Evolutionary conservation across 169 alveolate species (phyloP).

Genomic region (Plasmodium gaboni): DNA sequence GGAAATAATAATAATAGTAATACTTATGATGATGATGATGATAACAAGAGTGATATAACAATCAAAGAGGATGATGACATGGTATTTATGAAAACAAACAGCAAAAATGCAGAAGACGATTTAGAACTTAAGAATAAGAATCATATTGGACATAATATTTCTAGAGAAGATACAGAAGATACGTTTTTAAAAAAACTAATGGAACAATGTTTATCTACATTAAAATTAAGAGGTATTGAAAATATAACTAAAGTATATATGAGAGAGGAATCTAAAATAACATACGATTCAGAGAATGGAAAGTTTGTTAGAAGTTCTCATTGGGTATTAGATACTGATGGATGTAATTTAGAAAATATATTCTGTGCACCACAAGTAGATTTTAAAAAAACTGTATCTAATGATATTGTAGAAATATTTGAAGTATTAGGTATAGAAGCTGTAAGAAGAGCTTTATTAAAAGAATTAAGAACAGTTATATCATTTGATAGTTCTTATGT

Average conservation of each 20-base stretch:
- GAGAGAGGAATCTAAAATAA: slow-evolving; percentile 94
- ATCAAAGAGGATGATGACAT: slow-evolving; percentile 6
- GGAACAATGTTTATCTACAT: slow-evolving; percentile 89
- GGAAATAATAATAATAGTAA: slow-evolving; percentile 26
- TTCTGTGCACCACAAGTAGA: slow-evolving; percentile 94
- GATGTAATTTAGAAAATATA: slow-evolving; percentile 96
- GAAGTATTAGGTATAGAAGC: slow-evolving; percentile 99
- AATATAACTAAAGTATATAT: slow-evolving; percentile 96
- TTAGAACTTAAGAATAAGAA: background rate
- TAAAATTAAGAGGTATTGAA: slow-evolving; percentile 88
- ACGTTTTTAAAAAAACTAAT: slow-evolving; percentile 90
- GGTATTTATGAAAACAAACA: background rate
- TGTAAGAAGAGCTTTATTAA: slow-evolving; percentile 96
- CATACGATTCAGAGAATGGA: slow-evolving; percentile 92
- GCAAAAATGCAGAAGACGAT: slow-evolving; percentile 12
- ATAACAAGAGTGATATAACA: background rate
- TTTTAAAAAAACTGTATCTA: slow-evolving; percentile 94
- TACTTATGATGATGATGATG: slow-evolving; percentile 5
- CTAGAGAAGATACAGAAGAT: slow-evolving; percentile 89
- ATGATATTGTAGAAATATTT: slow-evolving; percentile 97
- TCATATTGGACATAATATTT: slow-evolving; percentile 33
- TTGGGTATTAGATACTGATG: slow-evolving; percentile 99
- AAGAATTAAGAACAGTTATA: slow-evolving; percentile 95
- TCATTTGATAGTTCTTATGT: slow-evolving; percentile 97
- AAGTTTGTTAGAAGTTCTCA: slow-evolving; percentile 92